Evolutionary conservation across 169 alveolate genomes (phyloP).

Genomic region (Plasmodium knowlesi): DNA sequence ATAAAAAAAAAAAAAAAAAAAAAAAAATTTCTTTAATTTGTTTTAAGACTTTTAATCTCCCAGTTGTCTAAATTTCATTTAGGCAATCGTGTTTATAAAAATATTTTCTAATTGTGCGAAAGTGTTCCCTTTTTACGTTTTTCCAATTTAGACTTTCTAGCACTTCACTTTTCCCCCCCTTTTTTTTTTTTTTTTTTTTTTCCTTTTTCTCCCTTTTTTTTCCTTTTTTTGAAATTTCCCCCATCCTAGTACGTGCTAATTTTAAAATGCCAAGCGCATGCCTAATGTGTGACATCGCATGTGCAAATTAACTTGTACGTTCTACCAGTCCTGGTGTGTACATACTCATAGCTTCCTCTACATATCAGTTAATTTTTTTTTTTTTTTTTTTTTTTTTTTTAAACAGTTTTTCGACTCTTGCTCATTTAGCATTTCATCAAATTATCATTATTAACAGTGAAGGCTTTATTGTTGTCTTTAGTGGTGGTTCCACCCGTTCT

Average conservation of each 20-base stretch:
- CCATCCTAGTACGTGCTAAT: not conserved
- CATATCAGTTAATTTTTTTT: not conserved
- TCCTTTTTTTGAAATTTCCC: slow-evolving; percentile 4
- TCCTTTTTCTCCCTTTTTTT: slow-evolving; percentile 5
- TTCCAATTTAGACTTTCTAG: not conserved
- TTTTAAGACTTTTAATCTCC: slow-evolving; percentile 33
- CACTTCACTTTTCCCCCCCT: not conserved
- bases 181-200: slow-evolving; percentile 22
- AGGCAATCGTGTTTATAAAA: not conserved
- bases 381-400: not conserved
- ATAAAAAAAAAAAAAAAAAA: not conserved
- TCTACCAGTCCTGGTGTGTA: not conserved
- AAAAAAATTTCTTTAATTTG: slow-evolving; percentile 59
- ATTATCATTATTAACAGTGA: not conserved
- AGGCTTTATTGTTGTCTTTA: not conserved
- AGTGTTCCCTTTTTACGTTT: not conserved
- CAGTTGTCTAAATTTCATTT: not conserved
- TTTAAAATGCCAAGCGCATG: not conserved
- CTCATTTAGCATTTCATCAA: not conserved
- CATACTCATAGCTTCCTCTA: not conserved
- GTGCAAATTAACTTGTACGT: not conserved
- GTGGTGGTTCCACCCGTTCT: not conserved
- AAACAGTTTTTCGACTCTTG: not conserved
- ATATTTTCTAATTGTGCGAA: not conserved
- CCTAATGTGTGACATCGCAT: not conserved